A percentile compares a stretch with the other conserved stretches of the same genome.
These are phyloP conservation scores for Torrubiella hemipterigena DNA, from an alignment of 2,329 filamentous ascomycete genomes.

Conservation along the genomic window DNA sequence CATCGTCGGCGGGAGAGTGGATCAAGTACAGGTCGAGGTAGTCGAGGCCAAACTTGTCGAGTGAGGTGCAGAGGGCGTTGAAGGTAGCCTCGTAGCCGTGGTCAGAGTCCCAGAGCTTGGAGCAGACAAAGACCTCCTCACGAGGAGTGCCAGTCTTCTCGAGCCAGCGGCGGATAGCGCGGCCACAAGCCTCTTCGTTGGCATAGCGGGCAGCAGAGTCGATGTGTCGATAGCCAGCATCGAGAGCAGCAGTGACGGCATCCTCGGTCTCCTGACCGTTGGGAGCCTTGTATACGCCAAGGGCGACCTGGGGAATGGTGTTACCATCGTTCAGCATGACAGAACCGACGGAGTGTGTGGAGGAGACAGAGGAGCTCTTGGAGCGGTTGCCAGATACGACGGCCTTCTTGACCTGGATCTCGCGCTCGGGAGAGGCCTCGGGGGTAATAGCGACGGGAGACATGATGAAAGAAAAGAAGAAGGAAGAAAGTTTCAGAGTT, in stretches of 20 bases:
- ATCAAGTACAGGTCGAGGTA: conserved; percentile 65
- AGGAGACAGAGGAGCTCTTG: conserved; percentile 14
- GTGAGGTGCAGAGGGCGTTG: conserved; percentile 50
- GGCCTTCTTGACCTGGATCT: conserved; percentile 16
- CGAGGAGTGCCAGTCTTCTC: conserved; percentile 51
- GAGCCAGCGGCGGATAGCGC: conserved; percentile 58
- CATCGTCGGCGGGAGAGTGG: conserved; percentile 55
- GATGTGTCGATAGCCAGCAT: conserved; percentile 41
- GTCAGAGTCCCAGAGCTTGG: conserved; percentile 51
- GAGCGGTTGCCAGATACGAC: conserved; percentile 10
- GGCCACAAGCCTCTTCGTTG: conserved; percentile 58
- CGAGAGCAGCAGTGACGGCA: conserved; percentile 49
- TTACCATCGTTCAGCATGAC: conserved; percentile 62
- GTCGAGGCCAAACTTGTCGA: conserved; percentile 51
- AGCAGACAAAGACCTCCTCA: conserved; percentile 55
- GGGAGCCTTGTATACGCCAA: conserved; percentile 34
- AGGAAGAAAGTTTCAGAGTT: conserved; percentile 1
- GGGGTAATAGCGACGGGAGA: conserved; percentile 23
- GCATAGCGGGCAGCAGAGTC: conserved; percentile 46
- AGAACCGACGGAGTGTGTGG: conserved; percentile 9
- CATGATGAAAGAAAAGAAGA: conserved; percentile 12
- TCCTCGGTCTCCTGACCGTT: conserved; percentile 43
- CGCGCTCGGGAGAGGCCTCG: conserved; percentile 19
- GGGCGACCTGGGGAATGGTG: conserved; percentile 45
- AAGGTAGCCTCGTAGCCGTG: conserved; percentile 37